These are phyloP conservation scores for Cenococcum geophilum DNA, from an alignment of 495 filamentous ascomycete species.

Conservation along the genomic window DNA sequence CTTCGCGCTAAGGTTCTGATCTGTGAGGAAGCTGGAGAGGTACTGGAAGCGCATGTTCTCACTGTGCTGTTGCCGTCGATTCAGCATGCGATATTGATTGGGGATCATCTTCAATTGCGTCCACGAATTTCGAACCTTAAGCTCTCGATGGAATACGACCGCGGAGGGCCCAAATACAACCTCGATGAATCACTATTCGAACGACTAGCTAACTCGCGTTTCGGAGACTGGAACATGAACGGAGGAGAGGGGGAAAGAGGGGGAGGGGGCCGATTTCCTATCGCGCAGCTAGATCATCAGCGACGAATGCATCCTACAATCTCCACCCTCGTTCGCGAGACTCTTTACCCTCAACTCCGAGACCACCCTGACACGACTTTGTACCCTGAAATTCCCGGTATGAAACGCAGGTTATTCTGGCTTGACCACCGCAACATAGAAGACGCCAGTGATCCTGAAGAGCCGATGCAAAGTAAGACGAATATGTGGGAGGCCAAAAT, in stretches of 20 bases:
- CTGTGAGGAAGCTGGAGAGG: constrained; percentile 75
- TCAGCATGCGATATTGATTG: constrained; percentile 70
- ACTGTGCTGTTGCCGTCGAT: constrained; percentile 64
- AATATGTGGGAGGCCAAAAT: constrained; percentile 65
- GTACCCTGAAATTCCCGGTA: constrained; percentile 56
- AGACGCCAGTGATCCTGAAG: constrained; percentile 37
- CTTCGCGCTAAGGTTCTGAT: no score
- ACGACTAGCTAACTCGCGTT: no score
- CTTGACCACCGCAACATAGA: constrained; percentile 58
- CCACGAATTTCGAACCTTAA: constrained; percentile 62
- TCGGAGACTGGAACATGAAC: no score
- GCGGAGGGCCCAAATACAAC: no score
- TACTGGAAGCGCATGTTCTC: constrained; percentile 64
- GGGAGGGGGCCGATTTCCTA: no score
- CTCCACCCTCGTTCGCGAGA: constrained; percentile 50
- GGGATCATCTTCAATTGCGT: constrained; percentile 68
- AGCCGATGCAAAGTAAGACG: constrained; percentile 45
- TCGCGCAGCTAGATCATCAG: no score
- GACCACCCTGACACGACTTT: constrained; percentile 48
- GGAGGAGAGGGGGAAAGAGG: no score
- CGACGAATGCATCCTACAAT: constrained; percentile 69
- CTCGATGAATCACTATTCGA: no score
- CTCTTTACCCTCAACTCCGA: constrained; percentile 57
- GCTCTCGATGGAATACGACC: no score
- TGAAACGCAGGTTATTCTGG: constrained; percentile 65